Evolutionary conservation across 1,139 yeast genomes (phyloP).

Genomic region (Blastobotrys illinoisensis): DNA sequence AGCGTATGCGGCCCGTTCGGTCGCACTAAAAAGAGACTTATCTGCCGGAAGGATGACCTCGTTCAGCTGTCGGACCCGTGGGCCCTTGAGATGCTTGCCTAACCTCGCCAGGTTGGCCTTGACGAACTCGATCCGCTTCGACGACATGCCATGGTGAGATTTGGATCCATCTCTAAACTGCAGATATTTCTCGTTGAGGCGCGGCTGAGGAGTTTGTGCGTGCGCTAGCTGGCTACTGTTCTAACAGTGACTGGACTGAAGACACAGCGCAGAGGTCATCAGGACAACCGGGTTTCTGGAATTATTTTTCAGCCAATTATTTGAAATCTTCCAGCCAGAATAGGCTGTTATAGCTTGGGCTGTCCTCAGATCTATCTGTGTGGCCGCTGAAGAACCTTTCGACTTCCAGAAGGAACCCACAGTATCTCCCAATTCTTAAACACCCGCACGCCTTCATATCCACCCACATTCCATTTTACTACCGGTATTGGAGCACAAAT

Average conservation of each 20-base stretch:
- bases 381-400: background rate
- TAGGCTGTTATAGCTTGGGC: background rate
- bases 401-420: background rate
- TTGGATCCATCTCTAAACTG: background rate
- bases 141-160: background rate
- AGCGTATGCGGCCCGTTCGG: background rate
- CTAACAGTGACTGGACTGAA: no score
- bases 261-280: no score
- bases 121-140: background rate
- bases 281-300: no score
- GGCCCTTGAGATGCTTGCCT: background rate
- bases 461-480: background rate
- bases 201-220: background rate
- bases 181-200: background rate
- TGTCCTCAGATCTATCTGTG: background rate
- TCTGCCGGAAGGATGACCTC: background rate
- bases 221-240: background rate
- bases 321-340: background rate
- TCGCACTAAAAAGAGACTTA: background rate
- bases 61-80: background rate
- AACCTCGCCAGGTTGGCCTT: background rate
- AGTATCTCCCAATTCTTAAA: background rate
- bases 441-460: background rate
- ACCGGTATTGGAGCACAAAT: background rate
- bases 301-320: background rate